Evolutionary conservation across 768 basidiomycete species (phyloP), one percentile per base, ranked within the genome.

Genomic region (Boletus rufocinnamomeus): DNA sequence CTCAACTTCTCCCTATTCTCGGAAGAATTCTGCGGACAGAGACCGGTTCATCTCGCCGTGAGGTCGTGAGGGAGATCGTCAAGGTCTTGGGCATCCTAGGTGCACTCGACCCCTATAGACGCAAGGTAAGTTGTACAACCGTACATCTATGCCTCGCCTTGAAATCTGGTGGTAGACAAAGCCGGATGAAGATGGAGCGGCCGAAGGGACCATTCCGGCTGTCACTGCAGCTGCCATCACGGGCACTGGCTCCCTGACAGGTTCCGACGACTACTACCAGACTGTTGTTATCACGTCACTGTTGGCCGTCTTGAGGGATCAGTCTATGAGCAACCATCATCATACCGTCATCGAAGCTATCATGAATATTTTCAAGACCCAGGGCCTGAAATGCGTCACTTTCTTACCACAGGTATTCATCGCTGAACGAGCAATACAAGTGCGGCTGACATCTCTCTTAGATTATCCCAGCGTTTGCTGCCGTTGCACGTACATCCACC

Each of bases 361-460:
- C 65, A 98, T 98, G 93, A 89, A 93, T 47, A 98, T 99, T 60
- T 99, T 98, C 82, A 95, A 95, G 74, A 97, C 95, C 0, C 95
- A 98, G 69, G 95, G 96, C 16, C 76, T 98, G 69, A 95, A 95
- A 80, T 97, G 94, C 72, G 95, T 96, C 21, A 85, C 91, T 2
- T 98, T 98, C 75, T 76, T 99, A 27, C 92, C 96, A 45, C 95
- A 97, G 80, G 93, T 94, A 69, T 61, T 50, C 56, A 27, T 45
- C 21, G 37, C 44, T 40, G 52, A 54, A 53, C 23, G 44, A 38
- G 27, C 19, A 27, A 46, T 34, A 7, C 14, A 35, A 54, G 10
- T 58, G 14, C 69, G 47, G 56, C 47, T 66, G 52, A 60, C 23
- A 27, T 57, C 21, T 25, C 23, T 50, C 16, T 21, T 64, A 91